These are phyloP conservation scores for Penicillium expansum DNA, from an alignment of 2,329 filamentous ascomycete genomes.

Conservation along the genomic window DNA sequence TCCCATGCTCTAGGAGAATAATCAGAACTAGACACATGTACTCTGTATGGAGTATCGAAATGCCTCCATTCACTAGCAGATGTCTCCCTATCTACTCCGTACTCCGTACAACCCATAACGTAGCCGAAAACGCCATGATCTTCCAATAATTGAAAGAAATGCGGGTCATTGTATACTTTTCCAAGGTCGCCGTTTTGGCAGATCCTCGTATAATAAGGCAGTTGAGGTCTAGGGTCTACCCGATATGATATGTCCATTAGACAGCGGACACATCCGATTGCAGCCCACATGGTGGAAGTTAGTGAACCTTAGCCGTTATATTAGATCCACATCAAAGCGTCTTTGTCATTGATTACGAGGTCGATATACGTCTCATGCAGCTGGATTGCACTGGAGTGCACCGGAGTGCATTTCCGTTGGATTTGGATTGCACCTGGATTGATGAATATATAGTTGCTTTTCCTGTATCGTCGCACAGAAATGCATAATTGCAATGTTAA, in stretches of 20 bases:
- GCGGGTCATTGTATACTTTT: background rate
- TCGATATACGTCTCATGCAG: background rate
- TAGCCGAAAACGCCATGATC: slow-evolving; percentile 1
- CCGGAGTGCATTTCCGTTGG: no score
- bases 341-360: background rate
- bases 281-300: background rate
- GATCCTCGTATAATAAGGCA: background rate
- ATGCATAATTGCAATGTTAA: no score
- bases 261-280: no score
- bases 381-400: background rate
- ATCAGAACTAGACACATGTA: background rate
- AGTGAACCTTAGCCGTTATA: background rate
- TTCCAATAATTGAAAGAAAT: slow-evolving; percentile 3
- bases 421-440: background rate
- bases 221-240: background rate
- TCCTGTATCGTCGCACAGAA: background rate
- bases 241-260: background rate
- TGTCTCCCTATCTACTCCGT: background rate
- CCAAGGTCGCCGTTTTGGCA: background rate
- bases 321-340: background rate
- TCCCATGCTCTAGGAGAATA: background rate
- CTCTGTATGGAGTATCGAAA: background rate
- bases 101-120: background rate
- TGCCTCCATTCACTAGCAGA: background rate
- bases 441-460: background rate